phyloP scores from a whole-genome alignment of 2,329 filamentous ascomycete genomes.

The Fusarium compactum region DNA sequence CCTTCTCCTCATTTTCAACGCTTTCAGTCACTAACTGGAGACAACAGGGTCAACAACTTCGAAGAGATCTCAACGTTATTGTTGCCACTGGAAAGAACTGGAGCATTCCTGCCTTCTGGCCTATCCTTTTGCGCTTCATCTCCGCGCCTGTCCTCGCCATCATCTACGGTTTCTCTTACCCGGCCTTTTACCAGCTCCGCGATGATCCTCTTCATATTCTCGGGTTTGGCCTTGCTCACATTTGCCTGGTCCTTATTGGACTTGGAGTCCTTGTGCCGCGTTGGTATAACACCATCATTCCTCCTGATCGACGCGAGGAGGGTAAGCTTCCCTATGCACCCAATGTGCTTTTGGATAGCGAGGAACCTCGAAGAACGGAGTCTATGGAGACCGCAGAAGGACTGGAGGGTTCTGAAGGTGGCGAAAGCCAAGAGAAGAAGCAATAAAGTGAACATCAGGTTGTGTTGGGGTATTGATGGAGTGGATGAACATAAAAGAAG shows the following conservation, averaged over 20 bases:
- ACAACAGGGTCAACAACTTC: constrained; percentile 65
- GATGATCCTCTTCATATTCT: constrained; percentile 64
- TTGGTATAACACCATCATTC: constrained; percentile 67
- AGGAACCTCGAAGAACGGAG: constrained; percentile 30
- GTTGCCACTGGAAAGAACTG: constrained; percentile 67
- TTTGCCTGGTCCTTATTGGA: constrained; percentile 60
- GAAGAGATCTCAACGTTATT: constrained; percentile 66
- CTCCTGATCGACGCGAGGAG: constrained; percentile 58
- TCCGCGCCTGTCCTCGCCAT: constrained; percentile 63
- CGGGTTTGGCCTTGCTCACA: constrained; percentile 62
- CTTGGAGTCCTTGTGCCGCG: constrained; percentile 64
- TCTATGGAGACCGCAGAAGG: constrained; percentile 31
- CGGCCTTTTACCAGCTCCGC: constrained; percentile 60
- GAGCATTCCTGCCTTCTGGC: constrained; percentile 65
- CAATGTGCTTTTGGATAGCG: constrained; percentile 37
- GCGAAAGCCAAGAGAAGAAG: constrained; percentile 33
- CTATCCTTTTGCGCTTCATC: constrained; percentile 62
- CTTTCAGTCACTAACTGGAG: constrained; percentile 7
- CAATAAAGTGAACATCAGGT: background rate
- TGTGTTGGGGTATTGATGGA: background rate
- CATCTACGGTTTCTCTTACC: constrained; percentile 65
- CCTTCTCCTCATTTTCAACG: background rate
- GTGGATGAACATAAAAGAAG: background rate
- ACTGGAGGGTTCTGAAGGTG: constrained; percentile 6
- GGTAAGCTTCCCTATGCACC: constrained; percentile 52